phyloP scores from a whole-genome alignment of 2,329 filamentous ascomycete species.

The Aspergillus udagawae region DNA sequence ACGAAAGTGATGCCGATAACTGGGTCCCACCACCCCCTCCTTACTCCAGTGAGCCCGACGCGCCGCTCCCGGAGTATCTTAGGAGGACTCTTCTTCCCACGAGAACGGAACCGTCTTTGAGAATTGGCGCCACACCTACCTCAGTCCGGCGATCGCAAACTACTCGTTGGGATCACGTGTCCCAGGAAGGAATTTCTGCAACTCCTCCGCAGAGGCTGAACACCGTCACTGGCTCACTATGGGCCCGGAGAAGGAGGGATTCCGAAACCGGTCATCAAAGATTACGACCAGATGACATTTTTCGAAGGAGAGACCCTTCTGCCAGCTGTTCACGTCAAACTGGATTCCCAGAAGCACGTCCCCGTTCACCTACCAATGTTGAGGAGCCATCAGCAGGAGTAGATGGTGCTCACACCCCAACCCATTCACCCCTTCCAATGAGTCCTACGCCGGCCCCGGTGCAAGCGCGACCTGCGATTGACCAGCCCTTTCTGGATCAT shows the following conservation, averaged over 20 bases:
- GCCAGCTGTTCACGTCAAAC: background rate
- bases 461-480: background rate
- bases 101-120: conserved; percentile 14
- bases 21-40: conserved; percentile 84
- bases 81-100: conserved; percentile 31
- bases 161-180: conserved; percentile 21
- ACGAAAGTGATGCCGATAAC: conserved; percentile 83
- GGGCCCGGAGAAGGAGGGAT: conserved; percentile 16
- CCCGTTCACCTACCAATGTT: background rate
- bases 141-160: conserved; percentile 22
- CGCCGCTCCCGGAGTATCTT: conserved; percentile 36
- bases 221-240: conserved; percentile 20
- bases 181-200: conserved; percentile 18
- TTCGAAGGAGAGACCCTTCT: conserved; percentile 9
- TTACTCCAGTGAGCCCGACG: conserved; percentile 48
- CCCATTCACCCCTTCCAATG: background rate
- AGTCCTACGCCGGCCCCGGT: background rate
- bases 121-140: conserved; percentile 7
- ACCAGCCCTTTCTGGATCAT: background rate
- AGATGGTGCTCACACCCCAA: background rate
- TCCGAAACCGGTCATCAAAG: conserved; percentile 10
- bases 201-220: conserved; percentile 26
- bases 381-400: background rate
- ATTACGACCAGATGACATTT: conserved; percentile 10
- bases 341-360: background rate